Base-by-base conservation (phyloP, 345 rosid genomes). In the Jatropha curcas region DNA sequence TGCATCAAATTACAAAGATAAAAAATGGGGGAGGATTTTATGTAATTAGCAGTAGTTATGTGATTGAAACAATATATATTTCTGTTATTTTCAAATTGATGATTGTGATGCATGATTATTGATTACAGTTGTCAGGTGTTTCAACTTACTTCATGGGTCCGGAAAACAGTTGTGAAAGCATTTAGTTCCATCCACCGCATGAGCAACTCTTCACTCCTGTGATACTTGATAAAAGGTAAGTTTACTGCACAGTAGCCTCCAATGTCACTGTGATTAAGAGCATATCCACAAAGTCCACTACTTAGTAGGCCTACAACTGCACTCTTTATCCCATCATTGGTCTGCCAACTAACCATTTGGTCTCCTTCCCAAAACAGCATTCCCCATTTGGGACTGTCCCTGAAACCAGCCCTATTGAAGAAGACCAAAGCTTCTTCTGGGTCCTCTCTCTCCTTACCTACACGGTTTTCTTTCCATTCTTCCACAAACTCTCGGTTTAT, bases 341-440 rank as follows among this genome's bases (percentile, higher is more conserved):
- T 77, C 65, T 89, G 94, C 91, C 90, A 89, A 79, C 94, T 89
- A 34, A 89, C 94, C 92, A 89, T 89, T 81, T 89, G 94, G 71
- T 89, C 92, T 68, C 92, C 94, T 83, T 89, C 92, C 94, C 92
- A 89, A 67, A 89, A 89, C 27, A 89, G 82, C 89, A 87, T 87
- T 25, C 88, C 94, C 89, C 91, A 86, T 79, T 78, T 86, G 31
- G 92, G 94, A 77, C 92, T 89, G 25, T 85, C 84, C 69, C 90
- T 77, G 75, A 87, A 89, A 69, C 91, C 94, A 65, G 91, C 90
- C 71, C 94, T 86, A 89, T 85, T 83, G 81, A 89, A 89, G 87
- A 89, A 89, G 22, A 89, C 88, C 71, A 87, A 75, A 13, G 51
- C 75, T 34, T 85, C 90, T 73, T 77, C 84, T 22, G 71, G 72